Evolutionary conservation across 2,329 filamentous ascomycete genomes (phyloP), one percentile per base, ranked within the genome.

Genomic region (Massarina eburnea): DNA sequence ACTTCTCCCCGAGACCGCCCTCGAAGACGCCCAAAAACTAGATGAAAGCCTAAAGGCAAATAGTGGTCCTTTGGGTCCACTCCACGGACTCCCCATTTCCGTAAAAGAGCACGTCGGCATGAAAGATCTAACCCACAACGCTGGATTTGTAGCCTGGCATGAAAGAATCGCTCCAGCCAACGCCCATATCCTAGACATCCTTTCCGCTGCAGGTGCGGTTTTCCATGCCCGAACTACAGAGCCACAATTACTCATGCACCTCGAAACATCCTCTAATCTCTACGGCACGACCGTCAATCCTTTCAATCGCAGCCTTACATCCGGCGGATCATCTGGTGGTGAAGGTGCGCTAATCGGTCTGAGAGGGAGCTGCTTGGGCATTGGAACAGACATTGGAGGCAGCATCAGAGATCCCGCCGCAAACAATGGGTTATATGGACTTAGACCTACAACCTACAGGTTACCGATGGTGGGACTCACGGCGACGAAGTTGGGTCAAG

Each of bases 341-440:
- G 80, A 83, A 58, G 79, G 79, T 2, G 78, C 80, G 0, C 59
- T 83, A 8, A 39, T 81, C 6, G 80, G 73, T 0, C 61, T 81
- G 19, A 64, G 75, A 10, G 80, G 79, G 9, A 77, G 74, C 21
- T 71, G 71, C 56, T 64, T 83, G 14, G 80, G 80, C 1, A 78
- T 82, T 47, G 80, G 80, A 0, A 82, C 79, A 4, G 80, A 82
- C 51, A 70, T 73, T 43, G 79, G 79, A 2, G 80, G 80, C 6
- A 77, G 72, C 15, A 74, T 82, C 20, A 71, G 80, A 3, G 76
- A 80, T 17, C 80, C 81, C 4, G 73, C 79, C n/a, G 78, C 71
- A 0, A 82, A 80, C 63, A 81, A 80, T 48, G 77, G 75, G 3
- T 57, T 83, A 0, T 83, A 76, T 53, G 79, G 79, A 1, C 57